phyloP scores from a whole-genome alignment of 805 yeast species.

The Yamadazyma akitaensis region DNA sequence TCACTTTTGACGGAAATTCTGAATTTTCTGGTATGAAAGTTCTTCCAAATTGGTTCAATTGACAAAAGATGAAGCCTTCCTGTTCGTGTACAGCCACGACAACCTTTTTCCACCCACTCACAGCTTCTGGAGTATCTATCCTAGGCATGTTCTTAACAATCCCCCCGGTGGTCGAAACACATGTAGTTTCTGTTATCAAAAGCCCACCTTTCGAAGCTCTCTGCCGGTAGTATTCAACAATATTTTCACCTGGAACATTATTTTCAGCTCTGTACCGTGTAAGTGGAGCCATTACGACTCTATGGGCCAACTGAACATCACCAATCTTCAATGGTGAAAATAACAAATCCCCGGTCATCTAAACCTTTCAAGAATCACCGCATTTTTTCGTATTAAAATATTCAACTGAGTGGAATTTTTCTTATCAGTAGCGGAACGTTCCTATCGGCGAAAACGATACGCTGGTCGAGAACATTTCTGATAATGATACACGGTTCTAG shows the following conservation, averaged over 20 bases:
- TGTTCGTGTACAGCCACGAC: conserved; percentile 44
- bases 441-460: too few species aligned
- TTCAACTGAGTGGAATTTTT: too few species aligned
- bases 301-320: conserved; percentile 9
- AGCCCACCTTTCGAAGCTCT: conserved; percentile 32
- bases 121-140: conserved; percentile 46
- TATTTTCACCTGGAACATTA: conserved; percentile 18
- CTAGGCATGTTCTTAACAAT: conserved; percentile 46
- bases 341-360: too few species aligned
- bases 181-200: conserved; percentile 33
- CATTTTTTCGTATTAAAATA: too few species aligned
- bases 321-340: conserved; percentile 1
- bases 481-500: too few species aligned
- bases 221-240: conserved; percentile 26
- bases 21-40: conserved; percentile 27
- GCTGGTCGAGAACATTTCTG: too few species aligned
- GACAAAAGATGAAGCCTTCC: conserved; percentile 41
- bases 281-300: conserved; percentile 25
- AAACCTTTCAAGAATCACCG: too few species aligned
- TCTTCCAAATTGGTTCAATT: conserved; percentile 55
- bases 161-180: conserved; percentile 32
- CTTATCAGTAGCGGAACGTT: too few species aligned
- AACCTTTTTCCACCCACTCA: conserved; percentile 47
- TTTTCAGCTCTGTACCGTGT: conserved; percentile 23
- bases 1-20: too few species aligned